Evolutionary conservation across 75 land plant genomes (phyloP).

Genomic region (Picea glauca): DNA sequence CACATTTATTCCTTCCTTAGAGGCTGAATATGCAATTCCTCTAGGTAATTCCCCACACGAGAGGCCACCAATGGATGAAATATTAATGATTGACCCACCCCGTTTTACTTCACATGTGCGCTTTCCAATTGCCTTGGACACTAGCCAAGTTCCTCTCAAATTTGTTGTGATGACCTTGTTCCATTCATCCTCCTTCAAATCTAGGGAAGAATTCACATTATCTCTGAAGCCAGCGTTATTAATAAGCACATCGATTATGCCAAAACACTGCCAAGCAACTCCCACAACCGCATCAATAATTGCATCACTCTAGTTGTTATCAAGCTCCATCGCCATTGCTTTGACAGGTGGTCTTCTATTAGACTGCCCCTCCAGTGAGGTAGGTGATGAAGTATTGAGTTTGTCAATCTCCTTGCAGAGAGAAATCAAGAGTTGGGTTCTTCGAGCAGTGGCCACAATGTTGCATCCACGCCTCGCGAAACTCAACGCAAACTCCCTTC

Average conservation of each 20-base stretch:
- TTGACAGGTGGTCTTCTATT: background rate
- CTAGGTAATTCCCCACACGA: too few relatives aligned
- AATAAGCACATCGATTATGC: conserved; percentile 44
- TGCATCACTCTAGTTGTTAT: conserved; percentile 26
- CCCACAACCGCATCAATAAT: conserved; percentile 42
- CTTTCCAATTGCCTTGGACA: too few relatives aligned
- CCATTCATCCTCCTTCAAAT: too few relatives aligned
- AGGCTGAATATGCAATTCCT: too few relatives aligned
- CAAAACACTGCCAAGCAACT: conserved; percentile 51
- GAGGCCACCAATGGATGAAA: too few relatives aligned
- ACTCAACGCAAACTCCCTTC: conserved; percentile 60
- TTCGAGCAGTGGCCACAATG: conserved; percentile 58
- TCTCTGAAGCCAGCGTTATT: conserved; percentile 67
- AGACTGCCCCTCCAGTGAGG: background rate
- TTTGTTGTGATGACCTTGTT: too few relatives aligned
- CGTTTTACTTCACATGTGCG: too few relatives aligned
- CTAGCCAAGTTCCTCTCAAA: too few relatives aligned
- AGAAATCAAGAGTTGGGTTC: conserved; percentile 37
- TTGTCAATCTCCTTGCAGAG: conserved; percentile 52
- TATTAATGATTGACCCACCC: too few relatives aligned
- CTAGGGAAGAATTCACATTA: background rate
- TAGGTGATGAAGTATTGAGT: background rate
- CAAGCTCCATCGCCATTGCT: conserved; percentile 36
- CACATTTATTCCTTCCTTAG: too few relatives aligned
- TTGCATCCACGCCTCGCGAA: conserved; percentile 55